phyloP scores from a whole-genome alignment of 2,329 filamentous ascomycete species.

The Fusarium pseudograminearum region DNA sequence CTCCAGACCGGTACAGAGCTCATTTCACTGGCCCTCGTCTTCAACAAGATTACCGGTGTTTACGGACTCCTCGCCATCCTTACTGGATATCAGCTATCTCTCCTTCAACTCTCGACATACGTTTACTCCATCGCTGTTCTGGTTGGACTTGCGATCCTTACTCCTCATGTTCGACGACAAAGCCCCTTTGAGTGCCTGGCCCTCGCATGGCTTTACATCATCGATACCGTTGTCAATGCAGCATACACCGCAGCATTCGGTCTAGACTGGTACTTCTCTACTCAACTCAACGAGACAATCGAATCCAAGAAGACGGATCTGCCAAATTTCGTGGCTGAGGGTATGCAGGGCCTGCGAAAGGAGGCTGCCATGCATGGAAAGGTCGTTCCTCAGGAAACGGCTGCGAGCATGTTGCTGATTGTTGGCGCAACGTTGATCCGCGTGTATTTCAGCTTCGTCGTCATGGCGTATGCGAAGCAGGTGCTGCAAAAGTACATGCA shows the following conservation, averaged over 20 bases:
- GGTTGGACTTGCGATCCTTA: conserved; percentile 74
- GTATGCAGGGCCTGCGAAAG: conserved; percentile 51
- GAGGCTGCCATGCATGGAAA: conserved; percentile 53
- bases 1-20: conserved; percentile 88
- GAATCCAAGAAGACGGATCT: conserved; percentile 43
- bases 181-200: conserved; percentile 82
- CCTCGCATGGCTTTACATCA: conserved; percentile 85
- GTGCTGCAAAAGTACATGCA: conserved; percentile 75
- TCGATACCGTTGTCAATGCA: conserved; percentile 86
- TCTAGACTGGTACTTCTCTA: conserved; percentile 84
- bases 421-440: conserved; percentile 78
- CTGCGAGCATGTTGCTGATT: conserved; percentile 82
- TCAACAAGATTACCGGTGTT: conserved; percentile 93
- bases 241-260: conserved; percentile 86
- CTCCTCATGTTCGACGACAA: conserved; percentile 83
- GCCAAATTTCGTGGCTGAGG: conserved; percentile 49
- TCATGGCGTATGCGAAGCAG: conserved; percentile 84
- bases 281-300: conserved; percentile 61
- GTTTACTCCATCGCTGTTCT: conserved; percentile 84
- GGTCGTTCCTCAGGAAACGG: conserved; percentile 68
- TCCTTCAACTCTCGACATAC: conserved; percentile 90
- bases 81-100: conserved; percentile 85
- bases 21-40: conserved; percentile 82
- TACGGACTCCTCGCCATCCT: conserved; percentile 91
- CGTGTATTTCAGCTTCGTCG: conserved; percentile 84